Conservation (phyloP, 495 filamentous ascomycete genomes). For the Peziza echinospora region DNA sequence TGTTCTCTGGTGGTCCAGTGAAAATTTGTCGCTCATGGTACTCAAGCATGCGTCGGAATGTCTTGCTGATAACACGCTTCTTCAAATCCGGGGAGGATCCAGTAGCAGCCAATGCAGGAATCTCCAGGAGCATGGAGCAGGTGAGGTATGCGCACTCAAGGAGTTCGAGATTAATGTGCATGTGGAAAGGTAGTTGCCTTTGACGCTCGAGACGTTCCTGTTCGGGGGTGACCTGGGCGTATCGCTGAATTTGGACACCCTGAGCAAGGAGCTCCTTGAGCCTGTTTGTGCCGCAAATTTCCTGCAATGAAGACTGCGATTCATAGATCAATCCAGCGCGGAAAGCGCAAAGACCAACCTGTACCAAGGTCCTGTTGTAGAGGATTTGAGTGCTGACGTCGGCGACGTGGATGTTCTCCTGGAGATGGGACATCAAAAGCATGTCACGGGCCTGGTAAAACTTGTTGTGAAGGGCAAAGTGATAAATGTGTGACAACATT, state of each 20-base stretch:
- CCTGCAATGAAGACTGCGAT: constrained; percentile 84
- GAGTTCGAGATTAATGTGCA: constrained; percentile 98
- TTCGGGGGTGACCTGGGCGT: constrained; percentile 82
- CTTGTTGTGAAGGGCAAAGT: constrained; percentile 86
- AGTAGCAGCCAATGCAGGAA: constrained; percentile 86
- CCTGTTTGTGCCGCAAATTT: constrained; percentile 89
- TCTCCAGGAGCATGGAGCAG: constrained; percentile 96
- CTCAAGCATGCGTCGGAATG: constrained; percentile 94
- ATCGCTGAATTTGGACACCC: constrained; percentile 93
- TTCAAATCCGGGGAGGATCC: constrained; percentile 91
- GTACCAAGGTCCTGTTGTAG: constrained; percentile 93
- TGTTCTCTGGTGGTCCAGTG: constrained; percentile 95
- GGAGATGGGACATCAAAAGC: constrained; percentile 99
- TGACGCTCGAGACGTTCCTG: constrained; percentile 93
- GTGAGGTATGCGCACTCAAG: constrained; percentile 97
- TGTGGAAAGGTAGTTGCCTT: constrained; percentile 94
- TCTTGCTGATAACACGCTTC: constrained; percentile 98
- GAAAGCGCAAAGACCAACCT: constrained; percentile 97
- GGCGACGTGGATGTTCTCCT: constrained; percentile 85
- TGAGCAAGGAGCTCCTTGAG: constrained; percentile 97
- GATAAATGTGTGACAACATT: constrained; percentile 97
- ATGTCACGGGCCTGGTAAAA: constrained; percentile 95
- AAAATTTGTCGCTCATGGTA: constrained; percentile 99
- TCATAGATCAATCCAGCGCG: constrained; percentile 91
- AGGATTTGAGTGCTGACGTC: constrained; percentile 94